A percentile compares a stretch with the other conserved stretches of the same genome.
Conservation (phyloP, 371 early-diverging fungal species). For the Amoeboaphelidium protococcarum region DNA sequence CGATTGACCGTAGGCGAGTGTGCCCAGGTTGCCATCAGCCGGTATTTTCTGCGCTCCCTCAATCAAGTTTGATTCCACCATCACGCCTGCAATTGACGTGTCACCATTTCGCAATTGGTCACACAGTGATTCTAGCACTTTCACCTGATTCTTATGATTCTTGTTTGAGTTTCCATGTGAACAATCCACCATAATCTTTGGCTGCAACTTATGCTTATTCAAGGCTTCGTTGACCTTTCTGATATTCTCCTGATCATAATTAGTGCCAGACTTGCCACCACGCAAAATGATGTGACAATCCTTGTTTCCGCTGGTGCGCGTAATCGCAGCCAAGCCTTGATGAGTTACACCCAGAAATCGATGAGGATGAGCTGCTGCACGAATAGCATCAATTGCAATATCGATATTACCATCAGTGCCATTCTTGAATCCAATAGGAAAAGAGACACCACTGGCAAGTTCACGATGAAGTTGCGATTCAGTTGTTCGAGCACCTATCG, state of each 20-base stretch:
- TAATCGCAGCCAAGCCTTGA: constrained; percentile 69
- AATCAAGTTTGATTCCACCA: constrained; percentile 71
- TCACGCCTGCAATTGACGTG: constrained; percentile 42
- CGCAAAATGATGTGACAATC: constrained; percentile 65
- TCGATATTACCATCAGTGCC: constrained; percentile 73
- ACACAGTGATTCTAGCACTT: constrained; percentile 18
- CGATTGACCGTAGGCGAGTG: constrained; percentile 45
- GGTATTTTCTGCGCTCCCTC: constrained; percentile 52
- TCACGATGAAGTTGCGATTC: constrained; percentile 80
- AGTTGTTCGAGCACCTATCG: constrained; percentile 82
- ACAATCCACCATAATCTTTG: constrained; percentile 71
- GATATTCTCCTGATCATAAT: constrained; percentile 41
- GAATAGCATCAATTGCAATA: constrained; percentile 72
- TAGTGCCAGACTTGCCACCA: constrained; percentile 63
- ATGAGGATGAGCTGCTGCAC: constrained; percentile 53
- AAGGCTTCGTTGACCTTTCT: constrained; percentile 27
- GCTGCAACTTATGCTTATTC: constrained; percentile 25
- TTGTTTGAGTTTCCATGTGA: constrained; percentile 66
- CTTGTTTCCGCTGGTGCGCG: constrained; percentile 55
- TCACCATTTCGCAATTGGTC: constrained; percentile 38
- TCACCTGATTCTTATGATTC: constrained; percentile 44
- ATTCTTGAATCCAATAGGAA: constrained; percentile 88
- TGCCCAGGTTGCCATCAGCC: constrained; percentile 20
- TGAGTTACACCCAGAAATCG: constrained; percentile 87
- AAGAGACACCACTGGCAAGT: constrained; percentile 67